Conservation (phyloP, 192 early-diverging fungal genomes). For the Radiomyces spectabilis region DNA sequence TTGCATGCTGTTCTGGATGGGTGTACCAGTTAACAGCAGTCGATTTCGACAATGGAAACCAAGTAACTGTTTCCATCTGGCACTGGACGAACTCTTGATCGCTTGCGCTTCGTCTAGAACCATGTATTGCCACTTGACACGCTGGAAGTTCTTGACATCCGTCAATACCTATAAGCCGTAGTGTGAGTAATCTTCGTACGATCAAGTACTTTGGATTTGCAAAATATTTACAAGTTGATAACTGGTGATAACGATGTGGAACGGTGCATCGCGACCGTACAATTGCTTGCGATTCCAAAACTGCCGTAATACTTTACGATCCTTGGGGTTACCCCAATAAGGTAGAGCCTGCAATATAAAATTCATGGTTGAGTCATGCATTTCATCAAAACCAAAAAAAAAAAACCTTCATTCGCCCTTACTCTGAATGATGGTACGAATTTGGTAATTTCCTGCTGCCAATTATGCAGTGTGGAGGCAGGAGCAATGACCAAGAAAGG, state of each 20-base stretch:
- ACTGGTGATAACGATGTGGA: constrained; percentile 85
- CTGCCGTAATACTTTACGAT: constrained; percentile 76
- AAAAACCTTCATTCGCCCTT: too few species aligned
- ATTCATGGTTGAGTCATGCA: neutral
- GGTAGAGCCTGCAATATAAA: constrained; percentile 44
- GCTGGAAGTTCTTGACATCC: constrained; percentile 74
- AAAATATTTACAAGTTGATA: constrained; percentile 61
- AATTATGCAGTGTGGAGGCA: constrained; percentile 84
- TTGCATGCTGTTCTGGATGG: constrained; percentile 92
- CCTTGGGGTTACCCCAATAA: constrained; percentile 82
- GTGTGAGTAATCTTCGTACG: neutral
- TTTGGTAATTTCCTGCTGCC: constrained; percentile 81
- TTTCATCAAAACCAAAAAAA: neutral
- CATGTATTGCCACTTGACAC: constrained; percentile 95
- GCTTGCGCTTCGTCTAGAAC: constrained; percentile 92
- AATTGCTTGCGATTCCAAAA: constrained; percentile 73
- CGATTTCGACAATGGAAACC: constrained; percentile 82
- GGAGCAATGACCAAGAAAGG: constrained; percentile 89
- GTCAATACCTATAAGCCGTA: constrained; percentile 38
- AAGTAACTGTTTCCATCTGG: constrained; percentile 83
- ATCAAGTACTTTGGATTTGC: neutral
- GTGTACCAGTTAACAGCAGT: constrained; percentile 83
- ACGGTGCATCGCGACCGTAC: constrained; percentile 67
- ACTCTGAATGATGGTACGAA: constrained; percentile 77
- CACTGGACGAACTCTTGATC: constrained; percentile 83